phyloP scores from a whole-genome alignment of 257 asterid species.

The Fraxinus excelsior region DNA sequence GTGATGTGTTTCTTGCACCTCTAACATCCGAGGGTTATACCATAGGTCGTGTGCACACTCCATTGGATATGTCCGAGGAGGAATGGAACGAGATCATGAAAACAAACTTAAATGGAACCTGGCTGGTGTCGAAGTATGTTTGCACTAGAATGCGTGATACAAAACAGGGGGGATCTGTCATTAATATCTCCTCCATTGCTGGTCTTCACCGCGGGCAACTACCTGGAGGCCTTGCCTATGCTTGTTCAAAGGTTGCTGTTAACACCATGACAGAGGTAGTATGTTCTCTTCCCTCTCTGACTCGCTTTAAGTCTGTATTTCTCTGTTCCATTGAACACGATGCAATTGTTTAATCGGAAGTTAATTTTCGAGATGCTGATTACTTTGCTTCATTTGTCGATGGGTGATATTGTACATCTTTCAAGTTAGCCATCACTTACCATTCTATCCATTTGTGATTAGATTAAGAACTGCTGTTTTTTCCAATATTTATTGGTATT shows the following conservation, averaged over 20 bases:
- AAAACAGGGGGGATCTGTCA: constrained; percentile 49
- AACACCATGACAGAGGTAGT: constrained; percentile 57
- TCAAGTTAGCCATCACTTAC: too few species aligned
- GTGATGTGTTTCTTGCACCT: too few species aligned
- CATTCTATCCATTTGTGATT: neutral
- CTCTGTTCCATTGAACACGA: neutral
- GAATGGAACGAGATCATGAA: constrained; percentile 45
- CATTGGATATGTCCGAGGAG: constrained; percentile 45
- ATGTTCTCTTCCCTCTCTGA: neutral
- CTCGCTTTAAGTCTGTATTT: neutral
- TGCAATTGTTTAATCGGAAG: neutral
- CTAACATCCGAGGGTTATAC: neutral
- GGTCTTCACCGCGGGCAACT: constrained; percentile 55
- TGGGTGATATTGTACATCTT: neutral
- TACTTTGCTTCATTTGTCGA: neutral
- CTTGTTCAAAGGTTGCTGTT: constrained; percentile 45
- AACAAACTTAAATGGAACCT: constrained; percentile 52
- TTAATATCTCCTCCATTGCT: constrained; percentile 59
- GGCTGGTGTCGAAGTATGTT: constrained; percentile 59
- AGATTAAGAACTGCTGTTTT: neutral
- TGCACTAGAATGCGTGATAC: constrained; percentile 42
- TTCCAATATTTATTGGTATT: neutral
- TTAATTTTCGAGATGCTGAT: neutral
- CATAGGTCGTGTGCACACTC: constrained; percentile 40
- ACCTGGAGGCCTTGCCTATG: constrained; percentile 57